These are phyloP conservation scores for Tulasnella sp. DNA, from an alignment of 768 basidiomycete genomes.

Conservation along the genomic window DNA sequence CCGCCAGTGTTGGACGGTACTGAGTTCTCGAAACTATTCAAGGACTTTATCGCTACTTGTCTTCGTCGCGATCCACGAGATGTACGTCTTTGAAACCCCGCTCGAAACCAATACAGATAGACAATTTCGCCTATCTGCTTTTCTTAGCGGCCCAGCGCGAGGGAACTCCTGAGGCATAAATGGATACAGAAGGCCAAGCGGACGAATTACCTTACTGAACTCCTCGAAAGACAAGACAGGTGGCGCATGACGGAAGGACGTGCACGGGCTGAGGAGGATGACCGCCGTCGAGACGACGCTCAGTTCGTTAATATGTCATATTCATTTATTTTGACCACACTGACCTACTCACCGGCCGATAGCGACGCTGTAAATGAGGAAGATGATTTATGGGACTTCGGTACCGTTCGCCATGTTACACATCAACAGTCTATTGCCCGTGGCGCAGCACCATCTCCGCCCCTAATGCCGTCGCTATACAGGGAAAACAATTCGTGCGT, in stretches of 20 bases:
- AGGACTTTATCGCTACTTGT: conserved; percentile 88
- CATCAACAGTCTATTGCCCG: conserved; percentile 57
- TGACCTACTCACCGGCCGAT: conserved; percentile 21
- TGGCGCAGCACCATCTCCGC: conserved; percentile 10
- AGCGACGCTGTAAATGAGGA: conserved; percentile 46
- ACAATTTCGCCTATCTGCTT: conserved; percentile 19
- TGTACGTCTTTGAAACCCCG: conserved; percentile 31
- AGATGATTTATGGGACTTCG: conserved; percentile 91
- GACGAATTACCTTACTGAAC: conserved; percentile 84
- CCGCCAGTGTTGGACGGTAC: conserved; percentile 76
- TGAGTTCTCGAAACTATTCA: conserved; percentile 84
- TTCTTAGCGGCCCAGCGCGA: conserved; percentile 78
- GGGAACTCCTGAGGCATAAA: conserved; percentile 90
- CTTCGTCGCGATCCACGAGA: conserved; percentile 89
- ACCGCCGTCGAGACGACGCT: conserved; percentile 49
- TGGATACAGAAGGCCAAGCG: conserved; percentile 94
- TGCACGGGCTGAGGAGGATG: conserved; percentile 59
- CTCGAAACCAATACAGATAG: not conserved
- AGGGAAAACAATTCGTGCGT: conserved; percentile 1
- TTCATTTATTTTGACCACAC: not conserved
- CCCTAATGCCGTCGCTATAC: not conserved
- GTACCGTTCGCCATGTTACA: conserved; percentile 74
- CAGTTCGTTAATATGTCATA: conserved; percentile 36
- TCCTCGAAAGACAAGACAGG: conserved; percentile 87
- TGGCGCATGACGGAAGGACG: conserved; percentile 82